Percentiles rank a stretch among this genome's conserved stretches.
Evolutionary conservation across 148 eudicot genomes (phyloP).

Genomic region (Chenopodium quinoa): DNA sequence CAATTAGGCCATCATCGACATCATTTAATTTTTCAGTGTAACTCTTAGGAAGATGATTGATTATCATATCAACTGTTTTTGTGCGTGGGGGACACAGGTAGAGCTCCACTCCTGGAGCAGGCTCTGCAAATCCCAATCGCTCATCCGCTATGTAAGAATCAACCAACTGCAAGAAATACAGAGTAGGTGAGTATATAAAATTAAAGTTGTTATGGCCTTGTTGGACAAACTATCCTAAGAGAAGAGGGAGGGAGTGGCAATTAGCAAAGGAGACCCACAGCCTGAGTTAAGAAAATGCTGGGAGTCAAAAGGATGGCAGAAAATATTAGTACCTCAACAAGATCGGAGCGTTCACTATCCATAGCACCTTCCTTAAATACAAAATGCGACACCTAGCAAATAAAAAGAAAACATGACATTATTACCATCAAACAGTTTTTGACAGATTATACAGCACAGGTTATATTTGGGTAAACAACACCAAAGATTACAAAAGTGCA

Average conservation of each 20-base stretch:
- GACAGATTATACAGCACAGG: not conserved
- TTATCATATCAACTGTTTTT: constrained; percentile 57
- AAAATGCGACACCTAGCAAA: constrained; percentile 64
- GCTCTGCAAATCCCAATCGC: constrained; percentile 86
- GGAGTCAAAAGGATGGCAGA: too few species aligned
- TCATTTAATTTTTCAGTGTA: constrained; percentile 45
- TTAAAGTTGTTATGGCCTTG: not conserved
- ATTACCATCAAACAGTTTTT: constrained; percentile 2
- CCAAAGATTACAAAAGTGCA: not conserved
- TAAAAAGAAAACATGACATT: not conserved
- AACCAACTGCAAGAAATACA: constrained; percentile 45
- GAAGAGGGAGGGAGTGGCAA: too few species aligned
- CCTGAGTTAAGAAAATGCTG: not conserved
- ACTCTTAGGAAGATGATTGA: constrained; percentile 52
- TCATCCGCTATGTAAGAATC: constrained; percentile 68
- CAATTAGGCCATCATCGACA: constrained; percentile 75
- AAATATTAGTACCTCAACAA: constrained; percentile 52
- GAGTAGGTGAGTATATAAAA: not conserved
- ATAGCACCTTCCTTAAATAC: constrained; percentile 59
- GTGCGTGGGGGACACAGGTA: constrained; percentile 71
- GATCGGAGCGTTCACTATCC: constrained; percentile 44
- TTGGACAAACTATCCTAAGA: not conserved
- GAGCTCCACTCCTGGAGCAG: constrained; percentile 69
- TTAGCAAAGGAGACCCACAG: not conserved
- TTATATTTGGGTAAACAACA: not conserved